A percentile compares a stretch with the other conserved stretches of the same genome.
Conservation (phyloP, 2,329 filamentous ascomycete genomes). For the Fusarium sp. region DNA sequence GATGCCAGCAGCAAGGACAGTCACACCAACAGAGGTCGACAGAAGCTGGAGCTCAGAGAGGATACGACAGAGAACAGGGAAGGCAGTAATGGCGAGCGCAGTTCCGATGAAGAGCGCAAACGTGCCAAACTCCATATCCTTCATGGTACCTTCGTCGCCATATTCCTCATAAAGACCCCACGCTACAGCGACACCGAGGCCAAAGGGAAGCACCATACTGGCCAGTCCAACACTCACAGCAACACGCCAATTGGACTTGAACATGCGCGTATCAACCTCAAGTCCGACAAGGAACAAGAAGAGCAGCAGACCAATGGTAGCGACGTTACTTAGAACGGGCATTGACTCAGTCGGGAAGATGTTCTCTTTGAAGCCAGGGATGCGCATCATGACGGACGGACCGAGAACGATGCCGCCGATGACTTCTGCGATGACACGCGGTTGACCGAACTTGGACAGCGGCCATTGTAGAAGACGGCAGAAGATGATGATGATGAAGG, state of each 20-base stretch:
- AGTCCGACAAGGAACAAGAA: constrained; percentile 90
- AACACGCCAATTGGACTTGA: constrained; percentile 82
- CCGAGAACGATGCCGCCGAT: constrained; percentile 87
- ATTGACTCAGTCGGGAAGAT: constrained; percentile 84
- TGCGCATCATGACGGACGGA: constrained; percentile 87
- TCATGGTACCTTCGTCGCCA: constrained; percentile 54
- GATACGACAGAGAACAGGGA: constrained; percentile 94
- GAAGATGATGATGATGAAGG: constrained; percentile 60
- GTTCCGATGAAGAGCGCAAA: constrained; percentile 86
- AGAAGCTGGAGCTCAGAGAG: constrained; percentile 90
- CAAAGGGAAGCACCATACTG: constrained; percentile 87
- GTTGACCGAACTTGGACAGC: constrained; percentile 80
- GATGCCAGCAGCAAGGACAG: constrained; percentile 89
- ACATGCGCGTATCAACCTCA: constrained; percentile 83
- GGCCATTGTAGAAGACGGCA: constrained; percentile 74
- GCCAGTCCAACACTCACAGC: constrained; percentile 81
- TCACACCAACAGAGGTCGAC: constrained; percentile 83
- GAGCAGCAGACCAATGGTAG: constrained; percentile 84
- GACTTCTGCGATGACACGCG: constrained; percentile 85
- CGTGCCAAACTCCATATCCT: constrained; percentile 61
- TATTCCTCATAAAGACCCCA: constrained; percentile 85
- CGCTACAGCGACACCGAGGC: constrained; percentile 81
- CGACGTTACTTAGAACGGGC: constrained; percentile 78
- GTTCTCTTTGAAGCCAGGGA: constrained; percentile 78
- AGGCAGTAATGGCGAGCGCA: constrained; percentile 89